These are phyloP conservation scores for Physcomitrellopsis africana DNA, from an alignment of 225 moss, liverwort and hornwort genomes.

Conservation along the genomic window DNA sequence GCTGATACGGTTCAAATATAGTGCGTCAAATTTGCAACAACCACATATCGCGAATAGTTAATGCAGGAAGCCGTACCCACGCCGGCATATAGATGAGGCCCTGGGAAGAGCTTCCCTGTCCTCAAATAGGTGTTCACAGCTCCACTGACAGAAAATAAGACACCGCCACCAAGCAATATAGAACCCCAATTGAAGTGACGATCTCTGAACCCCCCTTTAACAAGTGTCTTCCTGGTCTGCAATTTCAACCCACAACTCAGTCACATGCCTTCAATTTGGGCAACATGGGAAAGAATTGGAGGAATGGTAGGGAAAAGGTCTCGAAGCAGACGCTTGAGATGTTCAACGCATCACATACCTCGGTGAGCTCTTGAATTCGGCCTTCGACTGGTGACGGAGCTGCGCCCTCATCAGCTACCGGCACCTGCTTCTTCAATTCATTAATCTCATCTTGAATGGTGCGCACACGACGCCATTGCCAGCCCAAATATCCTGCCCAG, in stretches of 20 bases:
- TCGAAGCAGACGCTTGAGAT: background rate
- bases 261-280: background rate
- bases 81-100: constrained; percentile 90
- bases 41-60: background rate
- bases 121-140: constrained; percentile 77
- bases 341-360: constrained; percentile 43
- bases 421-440: constrained; percentile 81
- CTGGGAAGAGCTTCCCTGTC: constrained; percentile 91
- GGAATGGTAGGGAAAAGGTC: background rate
- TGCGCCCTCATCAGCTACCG: constrained; percentile 73
- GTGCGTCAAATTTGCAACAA: background rate
- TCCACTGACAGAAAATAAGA: constrained; percentile 63
- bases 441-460: constrained; percentile 84
- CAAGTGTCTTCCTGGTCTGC: constrained; percentile 81
- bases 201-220: constrained; percentile 85
- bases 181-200: constrained; percentile 91
- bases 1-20: background rate
- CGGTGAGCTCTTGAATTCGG: constrained; percentile 78
- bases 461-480: constrained; percentile 95
- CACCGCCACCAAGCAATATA: constrained; percentile 76
- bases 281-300: background rate
- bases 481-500: constrained; percentile 85
- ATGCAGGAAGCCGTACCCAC: constrained; percentile 54
- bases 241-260: constrained; percentile 7
- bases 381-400: constrained; percentile 62